Evolutionary conservation across 1,139 yeast species (phyloP), one percentile per base, ranked within the genome.

Genomic region (Geotrichum citri-aurantii): DNA sequence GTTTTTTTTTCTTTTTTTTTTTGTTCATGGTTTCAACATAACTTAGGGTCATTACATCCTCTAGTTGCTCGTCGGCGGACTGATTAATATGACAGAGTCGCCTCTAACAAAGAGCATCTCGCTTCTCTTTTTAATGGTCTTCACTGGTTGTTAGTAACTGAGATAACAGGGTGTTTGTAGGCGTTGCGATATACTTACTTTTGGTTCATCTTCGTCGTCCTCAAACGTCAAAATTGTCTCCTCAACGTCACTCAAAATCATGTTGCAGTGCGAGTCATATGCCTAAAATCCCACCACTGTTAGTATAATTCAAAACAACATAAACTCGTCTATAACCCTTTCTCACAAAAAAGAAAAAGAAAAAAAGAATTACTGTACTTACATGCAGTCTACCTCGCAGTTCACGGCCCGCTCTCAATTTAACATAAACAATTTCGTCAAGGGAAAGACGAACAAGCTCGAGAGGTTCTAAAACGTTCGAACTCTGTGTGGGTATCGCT

Each of bases 71-170:
- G 62, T 60, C 14, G 71, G 70, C 19, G 72, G 77, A 61, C 89
- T 84, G 61, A 89, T 83, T 67, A 91, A 79, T 58, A 93, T 89
- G 54, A 92, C 98, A 4, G 95, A 85, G 74, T 93, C 98, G 21
- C 99, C 99, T 76, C 99, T 84, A 23, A 95, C 93, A 75, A 92
- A 93, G 55, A 95, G 85, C 93, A 95, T 88, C 61, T 89, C 97
- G 24, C 91, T 82, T 62, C 79, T 78, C 70, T 88, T 89, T 50
- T 85, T 86, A 24, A 73, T 73, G 10, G 81, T 73, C 73, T 75
- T 63, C 52, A 68, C 57, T 40, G n/a, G 17, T 3, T 27, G n/a
- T 24, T 33, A 23, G 14, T 17, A 21, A 12, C 27, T 10, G 2
- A 12, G 10, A 14, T 21, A 57, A 26, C n/a, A 24, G 33, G 3